Evolutionary conservation across 352 stramenopile genomes (phyloP).

Genomic region (Phytophthora melonis): DNA sequence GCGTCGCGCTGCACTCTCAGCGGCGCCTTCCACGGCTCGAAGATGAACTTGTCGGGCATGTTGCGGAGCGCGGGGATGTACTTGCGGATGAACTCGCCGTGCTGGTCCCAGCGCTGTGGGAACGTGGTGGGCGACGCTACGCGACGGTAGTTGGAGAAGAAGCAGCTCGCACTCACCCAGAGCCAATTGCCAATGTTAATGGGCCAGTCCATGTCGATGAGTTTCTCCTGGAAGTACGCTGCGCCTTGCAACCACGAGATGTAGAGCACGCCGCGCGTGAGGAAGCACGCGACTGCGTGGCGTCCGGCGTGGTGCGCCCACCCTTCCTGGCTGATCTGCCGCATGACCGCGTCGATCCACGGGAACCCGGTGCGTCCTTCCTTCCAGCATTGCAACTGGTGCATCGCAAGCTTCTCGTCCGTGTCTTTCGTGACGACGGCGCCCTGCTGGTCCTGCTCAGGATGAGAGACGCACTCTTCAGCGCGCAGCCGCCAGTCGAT

Average conservation of each 20-base stretch:
- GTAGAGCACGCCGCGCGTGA: slow-evolving; percentile 96
- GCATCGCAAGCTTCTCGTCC: slow-evolving; percentile 59
- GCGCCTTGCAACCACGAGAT: slow-evolving; percentile 94
- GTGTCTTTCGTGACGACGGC: slow-evolving; percentile 21
- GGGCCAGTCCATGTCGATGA: slow-evolving; percentile 96
- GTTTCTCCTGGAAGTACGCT: slow-evolving; percentile 90
- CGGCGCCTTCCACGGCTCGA: slow-evolving; percentile 97
- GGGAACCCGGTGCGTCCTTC: slow-evolving; percentile 96
- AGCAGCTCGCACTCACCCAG: slow-evolving; percentile 95
- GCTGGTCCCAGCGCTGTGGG: slow-evolving; percentile 94
- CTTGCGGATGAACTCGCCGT: slow-evolving; percentile 92
- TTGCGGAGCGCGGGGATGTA: slow-evolving; percentile 92
- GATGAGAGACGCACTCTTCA: slow-evolving; percentile 28
- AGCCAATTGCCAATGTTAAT: slow-evolving; percentile 99
- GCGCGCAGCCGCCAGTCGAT: slow-evolving; percentile 69
- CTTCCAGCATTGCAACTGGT: slow-evolving; percentile 89
- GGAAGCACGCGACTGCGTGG: slow-evolving; percentile 96
- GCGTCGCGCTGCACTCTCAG: slow-evolving; percentile 84
- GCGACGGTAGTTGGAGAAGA: slow-evolving; percentile 97
- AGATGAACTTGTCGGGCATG: slow-evolving; percentile 96
- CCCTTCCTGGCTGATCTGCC: slow-evolving; percentile 89
- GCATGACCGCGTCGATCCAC: slow-evolving; percentile 98
- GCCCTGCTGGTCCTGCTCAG: slow-evolving; percentile 17
- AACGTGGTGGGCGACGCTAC: slow-evolving; percentile 94
- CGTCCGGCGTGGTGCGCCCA: slow-evolving; percentile 88